Conservation (phyloP, 179 eudicot species). For the Spinacia oleracea region DNA sequence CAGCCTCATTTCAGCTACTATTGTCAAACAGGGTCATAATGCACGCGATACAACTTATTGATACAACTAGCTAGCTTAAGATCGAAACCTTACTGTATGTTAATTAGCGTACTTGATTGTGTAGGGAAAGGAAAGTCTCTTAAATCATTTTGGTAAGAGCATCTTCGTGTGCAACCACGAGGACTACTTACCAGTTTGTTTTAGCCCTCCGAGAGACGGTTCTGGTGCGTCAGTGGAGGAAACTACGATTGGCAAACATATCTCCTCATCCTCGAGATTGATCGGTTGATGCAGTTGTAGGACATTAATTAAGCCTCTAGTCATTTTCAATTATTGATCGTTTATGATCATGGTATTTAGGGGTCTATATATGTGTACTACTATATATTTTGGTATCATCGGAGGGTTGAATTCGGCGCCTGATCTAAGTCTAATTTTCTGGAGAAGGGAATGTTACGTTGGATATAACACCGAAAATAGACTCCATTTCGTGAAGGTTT, state of each 20-base stretch:
- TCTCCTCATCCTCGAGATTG: neutral
- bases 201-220: conserved; percentile 32
- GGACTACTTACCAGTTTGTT: conserved; percentile 27
- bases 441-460: neutral
- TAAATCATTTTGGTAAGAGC: conserved; percentile 22
- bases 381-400: neutral
- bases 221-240: conserved; percentile 8
- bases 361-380: neutral
- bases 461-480: conserved; percentile 22
- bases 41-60: no score
- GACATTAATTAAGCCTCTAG: no score
- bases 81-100: neutral
- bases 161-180: conserved; percentile 20
- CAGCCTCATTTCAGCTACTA: no score
- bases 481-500: conserved; percentile 3
- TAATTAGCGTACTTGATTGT: neutral
- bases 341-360: neutral
- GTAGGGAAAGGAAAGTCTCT: conserved; percentile 26
- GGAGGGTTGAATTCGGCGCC: conserved; percentile 16
- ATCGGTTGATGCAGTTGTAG: neutral
- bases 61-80: no score
- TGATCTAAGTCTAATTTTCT: conserved; percentile 4
- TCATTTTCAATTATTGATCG: neutral
- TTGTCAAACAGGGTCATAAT: no score
- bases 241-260: conserved; percentile 19